Evolutionary conservation across 805 yeast genomes (phyloP).

Genomic region (Ogataea ganodermae): DNA sequence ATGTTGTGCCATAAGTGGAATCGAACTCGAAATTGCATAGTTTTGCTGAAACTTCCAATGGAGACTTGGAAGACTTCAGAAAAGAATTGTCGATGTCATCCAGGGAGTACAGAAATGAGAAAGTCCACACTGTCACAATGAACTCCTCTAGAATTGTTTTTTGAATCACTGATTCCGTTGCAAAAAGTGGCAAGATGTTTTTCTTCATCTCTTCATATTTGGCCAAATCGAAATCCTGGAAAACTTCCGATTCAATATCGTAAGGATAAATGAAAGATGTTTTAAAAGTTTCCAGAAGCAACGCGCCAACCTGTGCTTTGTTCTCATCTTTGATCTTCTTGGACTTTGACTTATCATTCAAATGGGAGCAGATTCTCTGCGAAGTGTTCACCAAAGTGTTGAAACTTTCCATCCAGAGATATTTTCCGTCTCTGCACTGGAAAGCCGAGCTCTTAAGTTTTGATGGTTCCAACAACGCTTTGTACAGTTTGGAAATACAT

Average conservation of each 20-base stretch:
- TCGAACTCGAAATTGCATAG: slow-evolving; percentile 46
- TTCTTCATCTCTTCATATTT: slow-evolving; percentile 46
- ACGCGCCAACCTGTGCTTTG: slow-evolving; percentile 38
- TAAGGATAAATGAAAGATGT: slow-evolving; percentile 41
- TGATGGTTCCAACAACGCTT: slow-evolving; percentile 54
- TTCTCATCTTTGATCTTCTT: slow-evolving; percentile 18
- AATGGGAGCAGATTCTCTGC: slow-evolving; percentile 31
- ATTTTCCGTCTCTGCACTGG: slow-evolving; percentile 25
- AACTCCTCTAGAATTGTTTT: slow-evolving; percentile 42
- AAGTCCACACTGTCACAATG: slow-evolving; percentile 52
- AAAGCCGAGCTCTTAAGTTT: slow-evolving; percentile 44
- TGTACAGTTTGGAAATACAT: slow-evolving; percentile 46
- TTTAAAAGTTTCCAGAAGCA: slow-evolving; percentile 43
- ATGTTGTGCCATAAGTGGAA: slow-evolving; percentile 64
- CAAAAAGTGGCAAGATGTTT: slow-evolving; percentile 44
- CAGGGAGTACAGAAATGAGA: slow-evolving; percentile 59
- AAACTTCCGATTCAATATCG: slow-evolving; percentile 18
- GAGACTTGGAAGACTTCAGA: slow-evolving; percentile 25
- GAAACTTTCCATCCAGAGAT: slow-evolving; percentile 59
- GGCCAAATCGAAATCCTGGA: slow-evolving; percentile 47
- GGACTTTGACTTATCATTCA: slow-evolving; percentile 13
- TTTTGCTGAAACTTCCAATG: slow-evolving; percentile 37
- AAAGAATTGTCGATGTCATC: slow-evolving; percentile 52
- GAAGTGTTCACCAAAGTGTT: slow-evolving; percentile 42
- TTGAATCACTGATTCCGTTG: slow-evolving; percentile 29